Conservation (phyloP, 2,329 filamentous ascomycete species). For the Dryadomyces quercivorus region DNA sequence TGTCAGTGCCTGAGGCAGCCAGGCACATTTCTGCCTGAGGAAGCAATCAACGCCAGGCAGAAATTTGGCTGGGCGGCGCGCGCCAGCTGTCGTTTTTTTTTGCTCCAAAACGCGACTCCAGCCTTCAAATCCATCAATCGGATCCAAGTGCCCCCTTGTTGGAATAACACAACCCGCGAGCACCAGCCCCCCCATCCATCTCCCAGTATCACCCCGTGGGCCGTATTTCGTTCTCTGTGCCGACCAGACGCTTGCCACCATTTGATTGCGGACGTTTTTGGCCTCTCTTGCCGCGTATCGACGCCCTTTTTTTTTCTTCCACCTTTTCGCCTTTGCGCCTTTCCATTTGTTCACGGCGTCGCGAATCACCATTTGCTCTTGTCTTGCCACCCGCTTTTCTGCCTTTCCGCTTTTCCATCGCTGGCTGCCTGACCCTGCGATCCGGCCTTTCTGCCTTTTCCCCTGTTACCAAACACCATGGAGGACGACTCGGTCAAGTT, state of each 20-base stretch:
- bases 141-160: neutral
- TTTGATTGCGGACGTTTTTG: neutral
- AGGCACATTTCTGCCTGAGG: neutral
- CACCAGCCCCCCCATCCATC: constrained; percentile 2
- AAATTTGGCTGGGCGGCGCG: neutral
- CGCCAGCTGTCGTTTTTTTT: constrained; percentile 3
- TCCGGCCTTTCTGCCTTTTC: neutral
- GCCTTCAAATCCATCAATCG: constrained; percentile 4
- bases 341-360: neutral
- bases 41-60: constrained; percentile 1
- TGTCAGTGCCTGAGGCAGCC: neutral
- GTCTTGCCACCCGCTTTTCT: neutral
- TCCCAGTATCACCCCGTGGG: neutral
- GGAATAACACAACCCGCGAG: neutral
- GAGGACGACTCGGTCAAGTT: constrained; percentile 45
- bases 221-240: neutral
- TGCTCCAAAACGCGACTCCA: constrained; percentile 5
- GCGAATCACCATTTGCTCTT: neutral
- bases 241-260: neutral
- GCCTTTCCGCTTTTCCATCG: neutral
- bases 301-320: neutral
- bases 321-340: neutral
- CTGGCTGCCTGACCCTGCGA: neutral
- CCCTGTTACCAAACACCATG: constrained; percentile 29
- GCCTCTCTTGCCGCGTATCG: neutral